Base-by-base conservation (phyloP, 768 basidiomycete genomes). In the Asterophora parasitica region DNA sequence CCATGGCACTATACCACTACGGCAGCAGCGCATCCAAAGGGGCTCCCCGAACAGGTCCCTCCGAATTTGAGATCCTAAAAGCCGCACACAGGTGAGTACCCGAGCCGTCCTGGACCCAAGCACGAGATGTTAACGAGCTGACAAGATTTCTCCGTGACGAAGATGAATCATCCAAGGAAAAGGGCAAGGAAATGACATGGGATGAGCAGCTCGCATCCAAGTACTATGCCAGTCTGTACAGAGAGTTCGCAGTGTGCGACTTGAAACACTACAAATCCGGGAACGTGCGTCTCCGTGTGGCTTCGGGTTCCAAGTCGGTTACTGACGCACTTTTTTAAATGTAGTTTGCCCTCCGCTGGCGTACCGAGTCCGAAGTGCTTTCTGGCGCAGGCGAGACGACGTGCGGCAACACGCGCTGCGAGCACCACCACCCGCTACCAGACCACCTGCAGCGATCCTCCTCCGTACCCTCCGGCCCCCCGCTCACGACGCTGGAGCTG, bases 231-330 rank as follows among this genome's bases (percentile, higher is more conserved):
- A 88, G 69, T 55, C 78, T 98, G 3, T 96, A 92, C 63, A 86
- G 91, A 53, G 94, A 98, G 65, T 98, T 85, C 58, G 91, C 89
- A 0, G 72, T 93, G 16, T 92, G 90, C 61, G 92, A 97, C 66
- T 71, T 97, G 50, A 97, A 97, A 70, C 95, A 97, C 61, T 96
- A 90, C 74, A 96, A 92, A 69, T 83, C 87, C 0, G 89, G 91
- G 12, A 86, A 88, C 51, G 92, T 94, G 52, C 53, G 83, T 63
- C 15, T 17, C 26, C 38, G 11, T 44, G 19, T 32, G 10, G 13
- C 32, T 20, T 28, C 16, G 8, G n/a, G n/a, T n/a, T n/a, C n/a
- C n/a, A n/a, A n/a, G n/a, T n/a, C n/a, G n/a, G n/a, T n/a, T n/a
- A n/a, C n/a, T n/a, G n/a, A n/a, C n/a, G n/a, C n/a, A n/a, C n/a